Evolutionary conservation across 2,329 filamentous ascomycete genomes (phyloP).

Genomic region (Alternaria solani): DNA sequence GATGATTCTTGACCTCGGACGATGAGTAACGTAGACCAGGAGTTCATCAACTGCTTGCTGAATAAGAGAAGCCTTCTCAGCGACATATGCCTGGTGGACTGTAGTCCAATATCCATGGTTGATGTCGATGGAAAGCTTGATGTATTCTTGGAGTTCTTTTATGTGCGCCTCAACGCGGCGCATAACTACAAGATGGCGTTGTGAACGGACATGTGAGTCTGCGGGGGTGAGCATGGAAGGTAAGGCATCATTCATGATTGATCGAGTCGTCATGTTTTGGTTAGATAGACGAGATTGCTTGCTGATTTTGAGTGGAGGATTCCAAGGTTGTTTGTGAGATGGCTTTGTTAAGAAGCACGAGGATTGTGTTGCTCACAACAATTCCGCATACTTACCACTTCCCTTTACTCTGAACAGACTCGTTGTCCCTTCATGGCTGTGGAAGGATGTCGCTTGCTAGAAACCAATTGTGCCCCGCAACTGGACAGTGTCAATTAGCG

Average conservation of each 20-base stretch:
- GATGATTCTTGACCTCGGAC: neutral
- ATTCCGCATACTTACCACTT: neutral
- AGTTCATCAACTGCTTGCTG: neutral
- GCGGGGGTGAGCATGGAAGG: constrained; percentile 5
- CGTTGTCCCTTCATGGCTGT: neutral
- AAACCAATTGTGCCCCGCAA: neutral
- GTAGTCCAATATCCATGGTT: neutral
- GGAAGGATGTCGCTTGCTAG: neutral
- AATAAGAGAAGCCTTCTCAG: neutral
- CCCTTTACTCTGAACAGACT: neutral
- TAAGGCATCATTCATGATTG: neutral
- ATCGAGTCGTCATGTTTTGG: neutral
- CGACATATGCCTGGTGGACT: neutral
- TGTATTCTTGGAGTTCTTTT: neutral
- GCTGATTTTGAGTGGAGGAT: neutral
- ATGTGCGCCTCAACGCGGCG: constrained; percentile 1
- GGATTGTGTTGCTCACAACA: neutral
- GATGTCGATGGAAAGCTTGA: neutral
- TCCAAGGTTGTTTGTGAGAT: neutral
- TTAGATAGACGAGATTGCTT: neutral
- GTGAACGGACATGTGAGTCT: constrained; percentile 1
- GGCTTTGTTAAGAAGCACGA: neutral
- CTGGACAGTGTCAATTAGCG: neutral
- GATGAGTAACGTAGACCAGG: neutral
- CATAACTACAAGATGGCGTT: constrained; percentile 10